Percentiles rank a stretch among this genome's conserved stretches.
Conservation (phyloP, 2,329 filamentous ascomycete species). For the Hymenoscyphus fructigenus region DNA sequence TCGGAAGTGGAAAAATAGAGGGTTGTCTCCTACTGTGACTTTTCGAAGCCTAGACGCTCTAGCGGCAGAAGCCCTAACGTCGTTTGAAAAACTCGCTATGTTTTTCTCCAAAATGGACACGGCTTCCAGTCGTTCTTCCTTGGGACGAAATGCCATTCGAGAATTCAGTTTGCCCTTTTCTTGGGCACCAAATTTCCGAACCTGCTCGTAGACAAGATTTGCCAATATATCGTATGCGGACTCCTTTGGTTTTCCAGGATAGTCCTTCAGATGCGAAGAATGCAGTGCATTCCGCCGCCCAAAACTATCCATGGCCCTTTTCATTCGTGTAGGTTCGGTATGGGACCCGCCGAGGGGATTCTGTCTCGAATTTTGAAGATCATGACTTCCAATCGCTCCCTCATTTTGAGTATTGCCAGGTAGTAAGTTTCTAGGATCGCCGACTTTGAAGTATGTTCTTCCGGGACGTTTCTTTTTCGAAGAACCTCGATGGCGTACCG, state of each 20-base stretch:
- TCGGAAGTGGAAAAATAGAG: slow-evolving; percentile 43
- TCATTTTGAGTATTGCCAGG: no score
- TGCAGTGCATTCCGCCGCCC: no score
- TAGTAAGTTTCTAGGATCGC: no score
- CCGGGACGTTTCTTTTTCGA: no score
- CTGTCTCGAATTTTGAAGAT: no score
- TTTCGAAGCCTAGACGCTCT: slow-evolving; percentile 18
- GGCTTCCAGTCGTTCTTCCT: neutral
- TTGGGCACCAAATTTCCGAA: neutral
- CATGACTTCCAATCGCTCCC: no score
- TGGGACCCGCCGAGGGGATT: no score
- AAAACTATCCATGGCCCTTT: neutral
- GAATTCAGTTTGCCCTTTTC: neutral
- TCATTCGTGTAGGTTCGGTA: neutral
- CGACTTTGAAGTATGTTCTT: no score
- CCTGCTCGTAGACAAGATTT: slow-evolving; percentile 5
- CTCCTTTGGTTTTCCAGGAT: neutral
- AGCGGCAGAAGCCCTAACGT: slow-evolving; percentile 17
- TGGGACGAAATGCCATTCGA: neutral
- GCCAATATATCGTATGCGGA: slow-evolving; percentile 12
- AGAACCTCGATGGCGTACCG: slow-evolving; percentile 6
- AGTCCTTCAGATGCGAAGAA: neutral
- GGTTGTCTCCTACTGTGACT: slow-evolving; percentile 21
- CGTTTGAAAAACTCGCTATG: slow-evolving; percentile 15
- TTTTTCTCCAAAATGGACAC: slow-evolving; percentile 14